Percentiles rank a stretch among this genome's conserved stretches.
These are phyloP conservation scores for Fremontodendron californicum DNA, from an alignment of 345 rosid genomes.

Conservation along the genomic window DNA sequence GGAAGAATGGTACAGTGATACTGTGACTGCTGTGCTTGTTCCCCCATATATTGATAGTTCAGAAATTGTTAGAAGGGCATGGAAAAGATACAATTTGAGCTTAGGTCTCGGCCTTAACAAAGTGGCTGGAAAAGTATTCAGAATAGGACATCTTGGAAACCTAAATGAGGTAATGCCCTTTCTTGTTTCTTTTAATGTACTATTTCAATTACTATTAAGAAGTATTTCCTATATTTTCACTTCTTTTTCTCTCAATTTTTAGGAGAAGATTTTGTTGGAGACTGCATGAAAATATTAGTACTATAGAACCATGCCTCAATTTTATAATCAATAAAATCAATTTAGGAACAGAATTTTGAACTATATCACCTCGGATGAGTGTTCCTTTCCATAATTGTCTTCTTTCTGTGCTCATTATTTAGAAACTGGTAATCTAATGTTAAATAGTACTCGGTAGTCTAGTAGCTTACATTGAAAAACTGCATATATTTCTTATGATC, in stretches of 20 bases:
- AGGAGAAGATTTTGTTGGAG: too few species aligned
- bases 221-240: too few species aligned
- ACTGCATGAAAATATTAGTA: too few species aligned
- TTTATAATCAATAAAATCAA: not conserved
- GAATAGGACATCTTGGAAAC: conserved; percentile 95
- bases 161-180: conserved; percentile 70
- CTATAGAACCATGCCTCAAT: not conserved
- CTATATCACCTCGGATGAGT: too few species aligned
- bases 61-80: conserved; percentile 56
- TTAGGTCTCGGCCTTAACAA: conserved; percentile 96
- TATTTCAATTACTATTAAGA: too few species aligned
- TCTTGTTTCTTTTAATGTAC: not conserved
- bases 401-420: not conserved
- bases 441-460: too few species aligned
- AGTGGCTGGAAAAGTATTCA: conserved; percentile 93
- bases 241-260: too few species aligned
- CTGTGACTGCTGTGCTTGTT: conserved; percentile 89
- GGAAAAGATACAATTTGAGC: conserved; percentile 36
- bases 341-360: too few species aligned
- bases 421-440: too few species aligned
- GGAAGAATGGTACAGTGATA: conserved; percentile 96
- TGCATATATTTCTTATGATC: too few species aligned
- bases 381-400: not conserved
- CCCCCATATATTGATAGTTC: conserved; percentile 76
- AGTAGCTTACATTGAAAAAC: too few species aligned